Evolutionary conservation across 2,329 filamentous ascomycete species (phyloP), one percentile per base, ranked within the genome.

Genomic region (Ophiostoma tasmaniense): DNA sequence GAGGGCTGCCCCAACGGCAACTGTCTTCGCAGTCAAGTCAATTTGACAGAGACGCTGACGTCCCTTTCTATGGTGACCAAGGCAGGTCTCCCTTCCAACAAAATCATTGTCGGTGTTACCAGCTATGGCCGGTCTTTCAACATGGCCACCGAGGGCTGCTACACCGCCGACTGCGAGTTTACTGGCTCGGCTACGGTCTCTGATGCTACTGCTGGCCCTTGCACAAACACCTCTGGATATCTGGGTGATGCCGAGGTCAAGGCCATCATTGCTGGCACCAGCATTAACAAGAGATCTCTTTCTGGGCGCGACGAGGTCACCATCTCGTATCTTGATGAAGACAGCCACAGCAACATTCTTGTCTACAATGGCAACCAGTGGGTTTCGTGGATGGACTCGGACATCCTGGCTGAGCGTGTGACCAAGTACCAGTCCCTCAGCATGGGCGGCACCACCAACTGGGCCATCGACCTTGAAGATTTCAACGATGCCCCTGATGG

Each of bases 41-140:
- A 81, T 71, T 30, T 74, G 33, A 80, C 79, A 0, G 78, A 80
- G 68, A 80, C 77, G 1, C 65, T 72, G 2, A 67, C 72, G 6
- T 70, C 78, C 0, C 71, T 80, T 0, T 70, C 75, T 25, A 80
- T 80, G 76, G 75, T 80, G 67, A 81, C 79, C 13, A 77, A 79
- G 50, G 76, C 76, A 13, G 73, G 74, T 7, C 73, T 77, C 10
- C 67, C 71, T 0, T 69, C 73, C 0, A 74, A 72, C 68, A 76
- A 77, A 70, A 69, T 79, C 10, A 59, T 76, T 10, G 75, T 79
- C 11, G 77, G 78, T 14, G 73, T 77, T 3, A 28, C 74, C 1
- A 77, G 75, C 71, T 80, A 79, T 71, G 77, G 76, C 1, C 73
- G 77, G 1, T 74, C 74, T 0, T 80, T 78, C 68, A 66, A 74